Base-by-base conservation (phyloP, 2,329 filamentous ascomycete genomes). In the Blumeriella jaapii region DNA sequence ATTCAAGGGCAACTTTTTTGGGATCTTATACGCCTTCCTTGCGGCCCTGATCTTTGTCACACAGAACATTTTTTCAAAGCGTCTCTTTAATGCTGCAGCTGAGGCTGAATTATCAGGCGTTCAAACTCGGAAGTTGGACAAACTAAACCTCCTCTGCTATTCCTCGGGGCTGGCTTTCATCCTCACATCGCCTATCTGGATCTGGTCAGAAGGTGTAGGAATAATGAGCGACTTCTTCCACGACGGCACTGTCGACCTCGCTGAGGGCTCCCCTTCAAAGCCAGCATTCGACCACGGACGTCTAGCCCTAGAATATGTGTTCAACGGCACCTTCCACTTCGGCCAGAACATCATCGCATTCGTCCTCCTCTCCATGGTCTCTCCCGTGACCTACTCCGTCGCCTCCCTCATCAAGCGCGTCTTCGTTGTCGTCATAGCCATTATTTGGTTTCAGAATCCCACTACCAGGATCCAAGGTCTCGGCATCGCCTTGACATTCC, bases 51-150 rank as follows among this genome's bases (percentile, higher is more conserved):
- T 96, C 46, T 98, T 98, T 55, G 91, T 98, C 22, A 91, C 86
- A 0, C 91, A 98, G 56, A 98, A 98, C 55, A 98, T 98, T 38
- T 93, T 95, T 47, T 96, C 89, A 13, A 98, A 98, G 61, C 84
- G 85, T 47, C 75, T 98, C 7, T 98, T 98, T 67, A 98, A 95
- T 58, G 87, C 95, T 55, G 85, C 84, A 5, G 80, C 85, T 5
- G 78, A 78, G 39, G 82, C 84, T 2, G 89, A 95, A 59, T 74
- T 78, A 6, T 84, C 94, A 35, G 72, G 72, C 1, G 59, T 67
- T 1, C 70, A 71, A 36, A 71, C 75, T 27, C 76, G 78, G 42
- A 96, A 94, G 60, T 71, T 95, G 12, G 91, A 98, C 62, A 98
- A 98, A 62, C 73, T 98, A 25, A 98, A 98, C 55, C 67, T 98